Evolutionary conservation across 2,329 filamentous ascomycete species (phyloP).

Genomic region (Aspergillus sp.): DNA sequence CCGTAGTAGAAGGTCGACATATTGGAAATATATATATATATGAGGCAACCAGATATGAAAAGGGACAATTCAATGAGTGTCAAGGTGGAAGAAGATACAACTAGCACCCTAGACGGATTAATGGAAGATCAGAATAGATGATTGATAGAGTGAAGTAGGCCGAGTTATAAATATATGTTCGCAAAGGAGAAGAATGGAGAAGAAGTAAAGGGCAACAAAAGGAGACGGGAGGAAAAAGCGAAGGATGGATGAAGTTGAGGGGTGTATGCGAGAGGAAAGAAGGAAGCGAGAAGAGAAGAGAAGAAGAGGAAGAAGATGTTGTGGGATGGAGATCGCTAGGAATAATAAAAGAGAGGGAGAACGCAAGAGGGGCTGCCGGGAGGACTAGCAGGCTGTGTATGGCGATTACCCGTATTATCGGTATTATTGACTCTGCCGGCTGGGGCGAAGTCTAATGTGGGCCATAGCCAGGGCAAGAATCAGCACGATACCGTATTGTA

Average conservation of each 20-base stretch:
- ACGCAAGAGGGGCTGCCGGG: constrained; percentile 15
- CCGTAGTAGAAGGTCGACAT: constrained; percentile 43
- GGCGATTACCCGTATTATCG: too few relatives aligned
- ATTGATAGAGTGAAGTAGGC: too few relatives aligned
- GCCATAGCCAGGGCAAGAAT: constrained; percentile 8
- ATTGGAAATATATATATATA: constrained; percentile 12
- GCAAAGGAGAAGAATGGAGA: background rate
- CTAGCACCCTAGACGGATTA: background rate
- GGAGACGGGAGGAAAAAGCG: background rate
- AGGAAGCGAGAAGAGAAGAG: constrained; percentile 12
- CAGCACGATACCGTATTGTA: constrained; percentile 3
- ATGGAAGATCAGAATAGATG: too few relatives aligned
- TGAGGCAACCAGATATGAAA: too few relatives aligned
- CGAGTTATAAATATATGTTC: background rate
- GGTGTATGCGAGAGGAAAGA: constrained; percentile 6
- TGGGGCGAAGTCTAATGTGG: constrained; percentile 22
- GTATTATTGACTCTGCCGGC: constrained; percentile 8
- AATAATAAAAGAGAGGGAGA: constrained; percentile 9
- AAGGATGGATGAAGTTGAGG: constrained; percentile 5
- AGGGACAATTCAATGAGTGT: too few relatives aligned
- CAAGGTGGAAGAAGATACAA: background rate
- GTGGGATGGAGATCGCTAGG: constrained; percentile 16
- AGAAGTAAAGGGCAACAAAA: background rate
- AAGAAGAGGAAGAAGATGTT: constrained; percentile 6
- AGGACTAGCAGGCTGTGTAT: background rate